Evolutionary conservation across 805 yeast genomes (phyloP).

Genomic region (Candida rishiriensis): DNA sequence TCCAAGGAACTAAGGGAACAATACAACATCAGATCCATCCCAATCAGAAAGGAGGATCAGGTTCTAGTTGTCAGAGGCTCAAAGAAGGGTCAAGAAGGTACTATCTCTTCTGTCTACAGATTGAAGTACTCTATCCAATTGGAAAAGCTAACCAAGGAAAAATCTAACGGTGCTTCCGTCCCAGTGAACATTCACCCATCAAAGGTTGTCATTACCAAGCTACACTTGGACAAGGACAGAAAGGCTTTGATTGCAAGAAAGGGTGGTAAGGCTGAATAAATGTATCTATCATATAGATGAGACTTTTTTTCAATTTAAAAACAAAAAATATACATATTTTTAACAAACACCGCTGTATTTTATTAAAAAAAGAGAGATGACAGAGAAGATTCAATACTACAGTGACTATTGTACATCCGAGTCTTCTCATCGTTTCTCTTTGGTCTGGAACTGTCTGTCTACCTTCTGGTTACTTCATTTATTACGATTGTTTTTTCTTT

Average conservation of each 20-base stretch:
- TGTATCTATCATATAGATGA: slow-evolving; percentile 13
- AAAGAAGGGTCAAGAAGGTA: slow-evolving; percentile 99
- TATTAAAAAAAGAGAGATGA: background rate
- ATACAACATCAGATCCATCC: slow-evolving; percentile 93
- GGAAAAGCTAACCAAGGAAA: slow-evolving; percentile 96
- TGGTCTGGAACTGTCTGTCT: slow-evolving; percentile 1
- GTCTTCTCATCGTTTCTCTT: background rate
- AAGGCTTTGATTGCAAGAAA: slow-evolving; percentile 95
- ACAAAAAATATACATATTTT: background rate
- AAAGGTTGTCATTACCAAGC: slow-evolving; percentile 97
- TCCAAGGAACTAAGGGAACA: slow-evolving; percentile 98
- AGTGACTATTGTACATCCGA: too few relatives aligned
- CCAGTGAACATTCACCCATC: slow-evolving; percentile 98
- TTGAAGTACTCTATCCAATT: slow-evolving; percentile 94
- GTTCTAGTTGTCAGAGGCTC: slow-evolving; percentile 97
- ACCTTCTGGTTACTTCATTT: slow-evolving; percentile 1
- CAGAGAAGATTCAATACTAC: background rate
- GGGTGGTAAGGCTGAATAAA: slow-evolving; percentile 95
- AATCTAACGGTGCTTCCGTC: slow-evolving; percentile 95
- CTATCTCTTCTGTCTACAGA: slow-evolving; percentile 97
- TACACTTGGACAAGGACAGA: slow-evolving; percentile 98
- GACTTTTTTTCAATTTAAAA: background rate
- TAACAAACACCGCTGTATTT: background rate
- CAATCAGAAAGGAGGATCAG: slow-evolving; percentile 97
- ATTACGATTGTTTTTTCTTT: slow-evolving; percentile 2